phyloP scores from a whole-genome alignment of 2,329 filamentous ascomycete species.

The Penicillium sclerotiorum region DNA sequence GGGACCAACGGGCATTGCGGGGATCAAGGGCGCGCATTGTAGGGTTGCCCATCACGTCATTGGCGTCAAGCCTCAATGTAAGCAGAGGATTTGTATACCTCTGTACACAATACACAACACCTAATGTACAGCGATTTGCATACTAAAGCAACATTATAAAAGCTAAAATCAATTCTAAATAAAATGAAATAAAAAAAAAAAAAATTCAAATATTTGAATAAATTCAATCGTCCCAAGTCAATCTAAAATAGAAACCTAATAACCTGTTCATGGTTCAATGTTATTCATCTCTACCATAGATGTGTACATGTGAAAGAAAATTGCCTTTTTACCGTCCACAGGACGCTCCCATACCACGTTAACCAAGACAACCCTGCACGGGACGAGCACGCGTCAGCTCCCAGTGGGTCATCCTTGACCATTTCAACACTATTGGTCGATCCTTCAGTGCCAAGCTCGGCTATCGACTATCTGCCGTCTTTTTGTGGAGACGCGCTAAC shows the following conservation, averaged over 20 bases:
- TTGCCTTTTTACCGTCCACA: constrained; percentile 1
- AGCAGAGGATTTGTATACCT: not conserved
- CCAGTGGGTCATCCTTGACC: constrained; percentile 14
- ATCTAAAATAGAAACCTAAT: not conserved
- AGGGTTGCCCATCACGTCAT: constrained; percentile 18
- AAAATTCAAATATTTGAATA: not conserved
- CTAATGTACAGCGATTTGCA: not conserved
- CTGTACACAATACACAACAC: not conserved
- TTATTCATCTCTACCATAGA: too few species aligned
- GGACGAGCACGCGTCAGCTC: constrained; percentile 41
- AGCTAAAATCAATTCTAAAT: not conserved
- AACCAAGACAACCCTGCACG: constrained; percentile 16
- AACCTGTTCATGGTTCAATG: not conserved
- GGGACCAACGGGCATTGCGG: constrained; percentile 30
- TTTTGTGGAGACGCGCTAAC: constrained; percentile 12
- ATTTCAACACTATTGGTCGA: constrained; percentile 30
- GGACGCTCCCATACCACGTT: constrained; percentile 19
- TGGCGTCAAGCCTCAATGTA: not conserved
- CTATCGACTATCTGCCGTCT: constrained; percentile 45
- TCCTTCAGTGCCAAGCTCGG: constrained; percentile 37
- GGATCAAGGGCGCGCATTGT: constrained; percentile 13
- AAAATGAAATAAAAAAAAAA: not conserved
- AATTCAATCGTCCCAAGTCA: not conserved
- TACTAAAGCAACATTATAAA: constrained; percentile 1
- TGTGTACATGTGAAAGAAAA: too few species aligned